Conservation (phyloP, 164 flowering plant species). For the Sextonia rubra region DNA sequence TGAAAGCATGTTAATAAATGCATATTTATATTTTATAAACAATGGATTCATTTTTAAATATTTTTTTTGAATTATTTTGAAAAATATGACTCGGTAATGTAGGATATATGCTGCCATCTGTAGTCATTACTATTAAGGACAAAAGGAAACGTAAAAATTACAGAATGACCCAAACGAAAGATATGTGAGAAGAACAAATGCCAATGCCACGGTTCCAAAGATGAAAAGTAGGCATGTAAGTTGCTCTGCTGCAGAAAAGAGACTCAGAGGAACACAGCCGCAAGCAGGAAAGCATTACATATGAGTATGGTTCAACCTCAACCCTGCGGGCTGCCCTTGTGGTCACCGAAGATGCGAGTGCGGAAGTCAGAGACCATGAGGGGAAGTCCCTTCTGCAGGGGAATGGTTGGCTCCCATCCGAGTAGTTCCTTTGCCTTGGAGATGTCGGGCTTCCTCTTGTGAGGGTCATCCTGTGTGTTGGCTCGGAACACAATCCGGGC, state of each 20-base stretch:
- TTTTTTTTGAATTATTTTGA: too few relatives aligned
- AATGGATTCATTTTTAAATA: too few relatives aligned
- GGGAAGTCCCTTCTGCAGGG: constrained; percentile 83
- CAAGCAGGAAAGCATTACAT: neutral
- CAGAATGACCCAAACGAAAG: neutral
- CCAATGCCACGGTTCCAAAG: neutral
- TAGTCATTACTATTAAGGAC: neutral
- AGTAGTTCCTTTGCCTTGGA: constrained; percentile 75
- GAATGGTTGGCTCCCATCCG: constrained; percentile 81
- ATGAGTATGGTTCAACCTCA: neutral
- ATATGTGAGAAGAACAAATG: neutral
- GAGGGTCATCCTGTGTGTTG: constrained; percentile 96
- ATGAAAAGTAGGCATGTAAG: neutral
- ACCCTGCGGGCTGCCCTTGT: constrained; percentile 31
- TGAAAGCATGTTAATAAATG: too few relatives aligned
- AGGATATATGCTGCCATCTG: neutral
- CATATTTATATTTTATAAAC: too few relatives aligned
- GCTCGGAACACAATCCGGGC: constrained; percentile 79
- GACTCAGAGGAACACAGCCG: neutral
- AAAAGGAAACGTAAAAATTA: neutral
- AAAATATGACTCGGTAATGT: too few relatives aligned
- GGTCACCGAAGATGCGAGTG: constrained; percentile 83
- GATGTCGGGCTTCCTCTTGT: constrained; percentile 98
- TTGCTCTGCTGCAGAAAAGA: neutral
- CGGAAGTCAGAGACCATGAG: constrained; percentile 84